phyloP scores from a whole-genome alignment of 345 rosid species.

The Rhodomyrtus tomentosa region DNA sequence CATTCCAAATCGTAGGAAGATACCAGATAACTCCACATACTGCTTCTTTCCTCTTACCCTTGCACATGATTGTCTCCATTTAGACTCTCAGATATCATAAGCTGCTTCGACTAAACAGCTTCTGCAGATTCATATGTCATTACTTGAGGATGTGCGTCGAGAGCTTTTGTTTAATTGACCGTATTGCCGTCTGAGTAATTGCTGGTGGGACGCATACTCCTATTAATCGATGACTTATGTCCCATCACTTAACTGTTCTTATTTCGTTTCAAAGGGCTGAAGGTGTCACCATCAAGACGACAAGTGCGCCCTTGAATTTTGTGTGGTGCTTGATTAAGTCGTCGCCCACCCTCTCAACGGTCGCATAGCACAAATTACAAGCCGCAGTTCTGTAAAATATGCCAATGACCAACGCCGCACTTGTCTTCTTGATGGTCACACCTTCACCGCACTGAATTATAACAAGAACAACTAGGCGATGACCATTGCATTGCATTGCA shows the following conservation, averaged over 20 bases:
- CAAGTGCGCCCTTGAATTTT: no score
- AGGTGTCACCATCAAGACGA: neutral
- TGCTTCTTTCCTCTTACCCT: neutral
- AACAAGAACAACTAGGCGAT: no score
- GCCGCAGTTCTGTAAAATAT: accelerated
- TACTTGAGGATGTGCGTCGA: neutral
- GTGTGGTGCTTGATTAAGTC: neutral
- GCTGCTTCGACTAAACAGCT: neutral
- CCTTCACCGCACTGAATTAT: no score
- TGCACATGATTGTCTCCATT: neutral
- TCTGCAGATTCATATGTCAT: neutral
- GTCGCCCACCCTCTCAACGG: neutral
- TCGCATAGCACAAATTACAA: neutral
- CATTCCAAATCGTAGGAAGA: no score
- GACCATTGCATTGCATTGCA: no score
- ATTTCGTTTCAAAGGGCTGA: neutral
- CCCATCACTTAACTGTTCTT: neutral
- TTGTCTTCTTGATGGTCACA: neutral
- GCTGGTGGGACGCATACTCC: no score
- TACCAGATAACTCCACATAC: neutral
- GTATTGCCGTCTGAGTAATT: neutral
- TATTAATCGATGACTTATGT: neutral
- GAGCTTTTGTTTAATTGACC: neutral
- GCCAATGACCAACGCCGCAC: neutral
- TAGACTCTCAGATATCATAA: neutral